Percentiles rank a stretch among this genome's conserved stretches.
phyloP scores from a whole-genome alignment of 345 rosid species.

The Corchorus capsularis region DNA sequence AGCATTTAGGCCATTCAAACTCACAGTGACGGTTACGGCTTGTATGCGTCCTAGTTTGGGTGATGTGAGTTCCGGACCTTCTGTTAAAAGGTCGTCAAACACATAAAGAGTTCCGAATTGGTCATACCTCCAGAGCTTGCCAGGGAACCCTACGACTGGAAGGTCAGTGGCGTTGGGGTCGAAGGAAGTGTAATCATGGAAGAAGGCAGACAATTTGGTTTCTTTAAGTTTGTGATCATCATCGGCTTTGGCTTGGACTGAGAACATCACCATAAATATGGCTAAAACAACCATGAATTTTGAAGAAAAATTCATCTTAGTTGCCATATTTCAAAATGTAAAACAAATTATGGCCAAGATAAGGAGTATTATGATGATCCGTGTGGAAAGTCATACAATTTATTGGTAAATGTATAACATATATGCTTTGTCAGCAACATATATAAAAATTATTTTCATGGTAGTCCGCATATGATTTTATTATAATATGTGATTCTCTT shows the following conservation, averaged over 20 bases:
- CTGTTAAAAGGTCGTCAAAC: constrained; percentile 10
- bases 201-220: constrained; percentile 19
- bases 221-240: background rate
- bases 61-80: background rate
- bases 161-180: constrained; percentile 15
- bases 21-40: background rate
- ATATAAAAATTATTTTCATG: too few species aligned
- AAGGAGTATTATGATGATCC: too few species aligned
- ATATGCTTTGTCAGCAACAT: too few species aligned
- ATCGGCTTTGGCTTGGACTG: background rate
- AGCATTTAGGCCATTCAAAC: constrained; percentile 12
- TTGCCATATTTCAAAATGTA: background rate
- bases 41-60: background rate
- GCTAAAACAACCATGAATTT: background rate
- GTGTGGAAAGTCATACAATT: too few species aligned
- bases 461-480: too few species aligned
- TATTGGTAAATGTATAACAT: too few species aligned
- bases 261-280: background rate
- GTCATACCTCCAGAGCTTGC: constrained; percentile 15
- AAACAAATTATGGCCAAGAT: background rate
- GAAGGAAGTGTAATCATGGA: constrained; percentile 2
- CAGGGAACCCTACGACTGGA: constrained; percentile 8
- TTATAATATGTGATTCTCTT: too few species aligned
- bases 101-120: constrained; percentile 11
- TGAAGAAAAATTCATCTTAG: background rate